phyloP scores from a whole-genome alignment of 805 yeast genomes.

The Sungouiella thailandica region DNA sequence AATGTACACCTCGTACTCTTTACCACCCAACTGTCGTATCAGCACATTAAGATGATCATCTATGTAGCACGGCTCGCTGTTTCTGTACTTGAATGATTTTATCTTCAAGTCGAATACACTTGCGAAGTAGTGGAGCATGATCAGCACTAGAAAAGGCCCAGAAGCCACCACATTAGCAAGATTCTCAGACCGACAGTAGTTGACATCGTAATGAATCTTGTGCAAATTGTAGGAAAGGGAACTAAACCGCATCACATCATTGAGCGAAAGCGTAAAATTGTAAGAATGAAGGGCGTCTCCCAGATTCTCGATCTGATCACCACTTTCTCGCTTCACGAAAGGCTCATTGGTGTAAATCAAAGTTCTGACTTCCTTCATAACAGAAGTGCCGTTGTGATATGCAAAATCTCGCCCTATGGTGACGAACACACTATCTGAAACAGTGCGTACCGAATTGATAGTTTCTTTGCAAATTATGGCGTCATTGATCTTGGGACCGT shows the following conservation, averaged over 20 bases:
- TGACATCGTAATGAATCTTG: constrained; percentile 67
- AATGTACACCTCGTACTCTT: constrained; percentile 1
- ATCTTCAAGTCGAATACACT: constrained; percentile 12
- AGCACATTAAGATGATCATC: constrained; percentile 22
- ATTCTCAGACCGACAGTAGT: constrained; percentile 54
- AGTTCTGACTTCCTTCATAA: constrained; percentile 49
- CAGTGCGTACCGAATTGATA: constrained; percentile 35
- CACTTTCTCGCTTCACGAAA: constrained; percentile 7
- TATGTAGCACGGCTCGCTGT: constrained; percentile 46
- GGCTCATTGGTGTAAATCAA: constrained; percentile 55
- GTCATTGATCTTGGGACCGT: constrained; percentile 21
- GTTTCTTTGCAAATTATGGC: constrained; percentile 49
- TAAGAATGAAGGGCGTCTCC: neutral
- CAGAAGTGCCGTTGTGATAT: constrained; percentile 17
- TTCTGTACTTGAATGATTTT: constrained; percentile 42
- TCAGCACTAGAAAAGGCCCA: constrained; percentile 73
- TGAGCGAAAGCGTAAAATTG: constrained; percentile 26
- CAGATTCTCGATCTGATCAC: neutral
- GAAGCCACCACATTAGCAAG: constrained; percentile 64
- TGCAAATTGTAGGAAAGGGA: constrained; percentile 81
- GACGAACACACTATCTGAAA: constrained; percentile 43
- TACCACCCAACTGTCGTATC: no score
- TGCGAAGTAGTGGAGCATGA: constrained; percentile 48
- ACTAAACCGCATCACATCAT: constrained; percentile 57
- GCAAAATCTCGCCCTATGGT: constrained; percentile 48